Evolutionary conservation across 495 filamentous ascomycete species (phyloP).

Genomic region (Cercophora sp.): DNA sequence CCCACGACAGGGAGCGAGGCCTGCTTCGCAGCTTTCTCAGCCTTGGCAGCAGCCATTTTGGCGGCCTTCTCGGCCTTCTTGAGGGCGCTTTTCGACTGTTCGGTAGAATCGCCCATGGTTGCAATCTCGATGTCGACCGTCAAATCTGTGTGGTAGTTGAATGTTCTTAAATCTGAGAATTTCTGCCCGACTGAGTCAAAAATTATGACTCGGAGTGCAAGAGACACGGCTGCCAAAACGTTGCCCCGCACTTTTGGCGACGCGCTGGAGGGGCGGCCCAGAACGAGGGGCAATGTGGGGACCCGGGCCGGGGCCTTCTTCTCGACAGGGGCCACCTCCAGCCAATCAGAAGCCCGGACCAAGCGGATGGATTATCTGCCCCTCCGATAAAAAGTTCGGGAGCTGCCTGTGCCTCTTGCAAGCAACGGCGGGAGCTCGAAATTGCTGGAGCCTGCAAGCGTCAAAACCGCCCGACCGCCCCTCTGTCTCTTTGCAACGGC

Average conservation of each 20-base stretch:
- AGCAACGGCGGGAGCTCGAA: slow-evolving; percentile 19
- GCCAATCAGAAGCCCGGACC: slow-evolving; percentile 15
- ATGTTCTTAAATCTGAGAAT: not conserved
- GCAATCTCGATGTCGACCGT: slow-evolving; percentile 5
- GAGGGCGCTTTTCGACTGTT: slow-evolving; percentile 64
- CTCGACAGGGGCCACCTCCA: not conserved
- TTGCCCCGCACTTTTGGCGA: slow-evolving; percentile 22
- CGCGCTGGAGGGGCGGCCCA: not conserved
- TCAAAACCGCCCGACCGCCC: slow-evolving; percentile 20
- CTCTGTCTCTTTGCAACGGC: slow-evolving; percentile 3
- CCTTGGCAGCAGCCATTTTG: slow-evolving; percentile 62
- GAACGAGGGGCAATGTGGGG: slow-evolving; percentile 25
- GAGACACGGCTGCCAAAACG: slow-evolving; percentile 18
- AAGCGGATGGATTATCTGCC: slow-evolving; percentile 24
- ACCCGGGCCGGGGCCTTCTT: slow-evolving; percentile 12
- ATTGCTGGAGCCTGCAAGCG: slow-evolving; percentile 24
- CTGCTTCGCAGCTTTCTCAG: slow-evolving; percentile 61
- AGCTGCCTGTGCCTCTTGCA: slow-evolving; percentile 19
- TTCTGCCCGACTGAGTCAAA: slow-evolving; percentile 11
- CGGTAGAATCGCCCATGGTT: slow-evolving; percentile 42
- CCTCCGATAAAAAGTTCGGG: slow-evolving; percentile 33
- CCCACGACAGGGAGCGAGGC: slow-evolving; percentile 41
- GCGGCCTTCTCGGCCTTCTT: slow-evolving; percentile 69
- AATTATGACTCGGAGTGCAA: not conserved
- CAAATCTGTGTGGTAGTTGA: not conserved